Conservation (phyloP, 179 eudicot species). For the Silene vulgaris region DNA sequence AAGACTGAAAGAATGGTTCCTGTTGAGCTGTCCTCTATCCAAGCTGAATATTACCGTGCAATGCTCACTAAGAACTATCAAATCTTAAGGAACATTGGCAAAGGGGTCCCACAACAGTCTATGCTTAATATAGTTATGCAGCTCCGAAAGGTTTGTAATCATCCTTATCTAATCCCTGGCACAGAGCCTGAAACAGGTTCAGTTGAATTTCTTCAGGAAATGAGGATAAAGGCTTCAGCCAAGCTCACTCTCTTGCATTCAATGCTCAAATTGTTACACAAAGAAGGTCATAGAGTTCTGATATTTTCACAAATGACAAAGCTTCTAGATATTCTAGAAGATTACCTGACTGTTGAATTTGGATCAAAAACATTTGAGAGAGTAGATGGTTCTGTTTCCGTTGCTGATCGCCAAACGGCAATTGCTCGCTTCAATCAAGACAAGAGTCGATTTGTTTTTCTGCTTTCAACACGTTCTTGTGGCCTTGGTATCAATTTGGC, state of each 20-base stretch:
- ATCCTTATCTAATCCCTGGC: conserved; percentile 96
- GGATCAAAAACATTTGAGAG: conserved; percentile 89
- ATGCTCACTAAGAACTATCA: conserved; percentile 97
- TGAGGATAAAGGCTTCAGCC: conserved; percentile 98
- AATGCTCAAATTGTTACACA: conserved; percentile 75
- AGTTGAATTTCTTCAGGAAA: conserved; percentile 87
- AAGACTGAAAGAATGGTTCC: conserved; percentile 96
- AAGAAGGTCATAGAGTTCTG: conserved; percentile 90
- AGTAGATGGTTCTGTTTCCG: conserved; percentile 97
- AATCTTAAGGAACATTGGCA: conserved; percentile 79
- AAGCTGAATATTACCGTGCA: conserved; percentile 97
- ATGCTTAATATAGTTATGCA: conserved; percentile 99
- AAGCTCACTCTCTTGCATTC: conserved; percentile 89
- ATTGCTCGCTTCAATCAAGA: conserved; percentile 96
- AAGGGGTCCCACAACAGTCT: conserved; percentile 90
- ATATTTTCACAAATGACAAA: conserved; percentile 99
- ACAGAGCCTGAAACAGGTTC: conserved; percentile 97
- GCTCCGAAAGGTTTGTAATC: conserved; percentile 92
- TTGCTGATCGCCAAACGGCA: conserved; percentile 85
- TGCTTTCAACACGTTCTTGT: conserved; percentile 92
- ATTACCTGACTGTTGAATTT: conserved; percentile 80
- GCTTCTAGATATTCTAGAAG: conserved; percentile 95
- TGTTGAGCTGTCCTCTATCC: conserved; percentile 88
- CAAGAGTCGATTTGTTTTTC: conserved; percentile 82
- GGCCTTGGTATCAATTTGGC: conserved; percentile 99